Conservation (phyloP, 768 basidiomycete genomes). For the Tricholoma bakamatsutake region DNA sequence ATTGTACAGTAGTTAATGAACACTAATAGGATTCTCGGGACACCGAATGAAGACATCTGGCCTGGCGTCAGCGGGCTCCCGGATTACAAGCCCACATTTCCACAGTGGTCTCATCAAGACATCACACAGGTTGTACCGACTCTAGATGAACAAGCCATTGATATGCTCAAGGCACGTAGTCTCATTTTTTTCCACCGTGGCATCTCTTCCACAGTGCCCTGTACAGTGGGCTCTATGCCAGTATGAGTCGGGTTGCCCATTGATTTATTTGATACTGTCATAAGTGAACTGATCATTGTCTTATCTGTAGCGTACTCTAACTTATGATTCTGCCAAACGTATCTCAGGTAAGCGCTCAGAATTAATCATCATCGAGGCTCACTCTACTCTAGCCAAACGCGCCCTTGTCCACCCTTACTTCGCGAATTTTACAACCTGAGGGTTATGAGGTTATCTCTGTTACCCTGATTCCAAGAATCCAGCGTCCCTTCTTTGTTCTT, state of each 20-base stretch:
- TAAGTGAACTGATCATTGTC: not conserved
- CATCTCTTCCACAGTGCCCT: not conserved
- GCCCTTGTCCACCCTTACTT: constrained; percentile 48
- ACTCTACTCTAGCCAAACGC: constrained; percentile 52
- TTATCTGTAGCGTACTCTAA: constrained; percentile 53
- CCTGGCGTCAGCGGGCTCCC: constrained; percentile 84
- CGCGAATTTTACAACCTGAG: constrained; percentile 31
- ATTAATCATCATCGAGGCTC: constrained; percentile 14
- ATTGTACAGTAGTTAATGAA: not conserved
- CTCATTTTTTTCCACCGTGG: not conserved
- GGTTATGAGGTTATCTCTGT: not conserved
- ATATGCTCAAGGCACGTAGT: constrained; percentile 60
- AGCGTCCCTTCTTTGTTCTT: not conserved
- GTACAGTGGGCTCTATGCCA: not conserved
- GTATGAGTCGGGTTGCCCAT: not conserved
- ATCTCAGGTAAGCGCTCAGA: constrained; percentile 66
- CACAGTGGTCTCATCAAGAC: constrained; percentile 85
- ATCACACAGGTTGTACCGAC: constrained; percentile 58
- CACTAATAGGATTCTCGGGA: constrained; percentile 75
- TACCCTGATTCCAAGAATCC: not conserved
- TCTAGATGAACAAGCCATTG: constrained; percentile 74
- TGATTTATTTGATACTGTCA: not conserved
- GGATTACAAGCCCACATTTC: constrained; percentile 96
- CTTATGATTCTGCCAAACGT: constrained; percentile 86
- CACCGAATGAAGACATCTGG: constrained; percentile 88